Base-by-base conservation (phyloP, 306 rosid genomes). In the Acacia crassicarpa region DNA sequence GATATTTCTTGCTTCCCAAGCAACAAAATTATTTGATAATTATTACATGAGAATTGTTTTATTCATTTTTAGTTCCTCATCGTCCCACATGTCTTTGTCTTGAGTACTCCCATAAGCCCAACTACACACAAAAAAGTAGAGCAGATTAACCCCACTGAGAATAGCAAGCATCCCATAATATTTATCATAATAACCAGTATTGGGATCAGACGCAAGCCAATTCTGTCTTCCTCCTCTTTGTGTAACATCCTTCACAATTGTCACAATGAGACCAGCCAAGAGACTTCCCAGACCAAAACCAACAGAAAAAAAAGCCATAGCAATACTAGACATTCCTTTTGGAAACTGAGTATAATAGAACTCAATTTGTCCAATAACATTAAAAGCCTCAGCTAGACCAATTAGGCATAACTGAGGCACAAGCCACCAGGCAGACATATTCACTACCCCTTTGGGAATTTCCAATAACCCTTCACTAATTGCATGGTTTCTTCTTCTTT, bases 321-420 rank as follows among this genome's bases (percentile, higher is more conserved):
- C 97, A 72, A 95, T 88, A 80, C 98, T 93, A 0, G 94, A 78
- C 97, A 93, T 90, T 76, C 84, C 86, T 63, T 83, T 89, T 16
- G 99, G 99, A 71, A 93, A 82, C 76, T 90, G 92, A 27, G 97
- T 85, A 85, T 93, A 95, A 82, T 72, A 95, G 66, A 93, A 93
- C 77, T 95, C 95, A 27, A 90, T 84, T 65, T 93, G 95, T 71
- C 92, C 98, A 43, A 95, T 91, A 0, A 73, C 81, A 66, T 91
- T 90, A 14, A 95, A 84, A 7, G 87, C 98, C 85, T 95, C 98
- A 1, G 93, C 97, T 13, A 93, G 32, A 67, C 98, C 97, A 67
- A 2, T 20, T 2, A 95, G 78, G 84, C 91, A 88, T 15, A 89
- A 43, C 3, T 95, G 99, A 0, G 93, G 98, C 5, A 85, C 89